Percentiles rank a stretch among this genome's conserved stretches.
phyloP scores from a whole-genome alignment of 176 grass and related monocot genomes.

The Poa annua region DNA sequence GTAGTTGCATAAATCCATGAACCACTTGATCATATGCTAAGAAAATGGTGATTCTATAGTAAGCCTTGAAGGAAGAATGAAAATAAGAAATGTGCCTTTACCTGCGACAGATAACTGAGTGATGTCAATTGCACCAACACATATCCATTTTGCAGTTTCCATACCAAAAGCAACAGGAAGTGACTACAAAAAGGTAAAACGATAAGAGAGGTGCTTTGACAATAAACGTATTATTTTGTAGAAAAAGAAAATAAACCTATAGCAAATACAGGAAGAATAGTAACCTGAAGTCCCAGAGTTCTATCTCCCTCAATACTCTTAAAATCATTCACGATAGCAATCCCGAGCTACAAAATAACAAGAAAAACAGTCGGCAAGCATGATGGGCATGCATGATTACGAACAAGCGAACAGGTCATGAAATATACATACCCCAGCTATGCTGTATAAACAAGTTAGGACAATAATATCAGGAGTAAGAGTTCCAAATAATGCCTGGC shows the following conservation, averaged over 20 bases:
- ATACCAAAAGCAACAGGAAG: constrained; percentile 96
- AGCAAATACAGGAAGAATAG: constrained; percentile 27
- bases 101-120: constrained; percentile 96
- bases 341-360: constrained; percentile 54
- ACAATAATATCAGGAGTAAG: constrained; percentile 93
- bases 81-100: constrained; percentile 6
- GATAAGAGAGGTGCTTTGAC: background rate
- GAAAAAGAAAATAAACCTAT: background rate
- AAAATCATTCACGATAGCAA: constrained; percentile 84
- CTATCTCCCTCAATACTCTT: constrained; percentile 82
- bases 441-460: constrained; percentile 85
- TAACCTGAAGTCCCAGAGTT: constrained; percentile 69
- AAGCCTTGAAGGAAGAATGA: constrained; percentile 12
- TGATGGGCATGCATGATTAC: constrained; percentile 22
- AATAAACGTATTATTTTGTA: background rate
- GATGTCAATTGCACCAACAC: constrained; percentile 93
- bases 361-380: constrained; percentile 22
- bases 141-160: constrained; percentile 98
- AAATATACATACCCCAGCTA: constrained; percentile 74
- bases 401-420: constrained; percentile 34
- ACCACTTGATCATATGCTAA: background rate
- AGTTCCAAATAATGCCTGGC: constrained; percentile 93
- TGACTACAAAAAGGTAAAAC: constrained; percentile 57
- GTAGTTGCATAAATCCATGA: constrained; percentile 10
- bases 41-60: background rate